A percentile compares a stretch with the other conserved stretches of the same genome.
phyloP scores from a whole-genome alignment of 106 monocot genomes.

The Acorus gramineus region DNA sequence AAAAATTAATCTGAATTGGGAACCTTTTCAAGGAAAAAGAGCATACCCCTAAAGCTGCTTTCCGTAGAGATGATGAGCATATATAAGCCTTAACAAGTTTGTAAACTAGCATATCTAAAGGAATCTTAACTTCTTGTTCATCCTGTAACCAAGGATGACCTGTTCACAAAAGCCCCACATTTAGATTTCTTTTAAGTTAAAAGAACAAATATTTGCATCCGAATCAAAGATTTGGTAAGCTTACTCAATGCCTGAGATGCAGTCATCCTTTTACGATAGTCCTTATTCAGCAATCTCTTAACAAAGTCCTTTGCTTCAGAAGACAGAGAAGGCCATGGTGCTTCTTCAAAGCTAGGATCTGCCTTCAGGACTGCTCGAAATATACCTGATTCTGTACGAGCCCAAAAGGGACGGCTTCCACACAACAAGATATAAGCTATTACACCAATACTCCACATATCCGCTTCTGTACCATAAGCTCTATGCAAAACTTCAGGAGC shows the following conservation, averaged over 20 bases:
- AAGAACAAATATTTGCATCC: not conserved
- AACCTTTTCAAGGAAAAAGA: slow-evolving; percentile 1
- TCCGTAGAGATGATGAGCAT: slow-evolving; percentile 64
- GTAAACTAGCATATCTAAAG: slow-evolving; percentile 72
- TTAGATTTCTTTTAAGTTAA: not conserved
- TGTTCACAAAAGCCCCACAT: slow-evolving; percentile 11
- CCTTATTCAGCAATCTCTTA: slow-evolving; percentile 48
- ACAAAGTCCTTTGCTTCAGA: slow-evolving; percentile 27
- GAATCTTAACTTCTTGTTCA: slow-evolving; percentile 55
- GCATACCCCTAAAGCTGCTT: slow-evolving; percentile 69
- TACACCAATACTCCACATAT: slow-evolving; percentile 99
- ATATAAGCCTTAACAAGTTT: slow-evolving; percentile 72
- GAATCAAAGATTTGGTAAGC: slow-evolving; percentile 1
- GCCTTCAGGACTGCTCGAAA: slow-evolving; percentile 92
- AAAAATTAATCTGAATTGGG: too few species aligned
- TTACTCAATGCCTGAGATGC: slow-evolving; percentile 66
- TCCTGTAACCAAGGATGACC: slow-evolving; percentile 81
- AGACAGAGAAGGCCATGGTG: slow-evolving; percentile 33
- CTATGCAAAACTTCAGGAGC: slow-evolving; percentile 96
- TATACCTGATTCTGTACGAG: slow-evolving; percentile 91
- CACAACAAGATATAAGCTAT: slow-evolving; percentile 91
- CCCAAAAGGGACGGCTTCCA: slow-evolving; percentile 96
- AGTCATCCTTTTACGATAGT: slow-evolving; percentile 75
- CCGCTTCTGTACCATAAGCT: slow-evolving; percentile 94
- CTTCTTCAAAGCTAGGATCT: slow-evolving; percentile 86